phyloP scores from a whole-genome alignment of 2,329 filamentous ascomycete species.

The Apiospora kogelbergensis region DNA sequence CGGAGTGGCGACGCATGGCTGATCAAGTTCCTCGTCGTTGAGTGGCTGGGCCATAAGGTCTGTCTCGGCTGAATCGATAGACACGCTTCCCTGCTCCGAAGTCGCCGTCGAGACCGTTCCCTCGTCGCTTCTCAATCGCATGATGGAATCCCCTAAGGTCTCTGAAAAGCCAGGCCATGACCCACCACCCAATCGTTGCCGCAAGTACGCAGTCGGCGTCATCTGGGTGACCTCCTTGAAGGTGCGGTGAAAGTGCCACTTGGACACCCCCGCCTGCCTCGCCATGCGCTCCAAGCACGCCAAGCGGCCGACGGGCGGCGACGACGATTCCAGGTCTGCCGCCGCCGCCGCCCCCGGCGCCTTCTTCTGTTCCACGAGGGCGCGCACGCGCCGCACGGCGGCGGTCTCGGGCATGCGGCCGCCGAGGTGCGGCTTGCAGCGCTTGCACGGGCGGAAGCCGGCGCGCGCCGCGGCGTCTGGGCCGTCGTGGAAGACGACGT shows the following conservation, averaged over 20 bases:
- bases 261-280: conserved; percentile 5
- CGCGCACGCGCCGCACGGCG: not conserved
- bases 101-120: no score
- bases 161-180: not conserved
- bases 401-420: not conserved
- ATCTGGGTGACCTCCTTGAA: conserved; percentile 7
- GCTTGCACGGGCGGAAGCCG: conserved; percentile 23
- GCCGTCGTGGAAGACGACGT: conserved; percentile 54
- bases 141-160: not conserved
- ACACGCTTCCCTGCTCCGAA: no score
- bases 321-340: not conserved
- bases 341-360: not conserved
- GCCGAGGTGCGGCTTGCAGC: conserved; percentile 20
- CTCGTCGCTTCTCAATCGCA: no score
- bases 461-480: conserved; percentile 42
- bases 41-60: no score
- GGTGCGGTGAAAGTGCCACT: conserved; percentile 13
- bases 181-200: not conserved
- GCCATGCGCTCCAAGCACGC: not conserved
- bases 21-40: no score
- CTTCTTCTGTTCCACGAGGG: not conserved
- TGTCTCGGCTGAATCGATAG: no score
- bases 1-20: no score
- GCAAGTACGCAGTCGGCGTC: not conserved
- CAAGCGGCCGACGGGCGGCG: not conserved